These are phyloP conservation scores for Lachnellula hyalina DNA, from an alignment of 2,329 filamentous ascomycete genomes.

Conservation along the genomic window DNA sequence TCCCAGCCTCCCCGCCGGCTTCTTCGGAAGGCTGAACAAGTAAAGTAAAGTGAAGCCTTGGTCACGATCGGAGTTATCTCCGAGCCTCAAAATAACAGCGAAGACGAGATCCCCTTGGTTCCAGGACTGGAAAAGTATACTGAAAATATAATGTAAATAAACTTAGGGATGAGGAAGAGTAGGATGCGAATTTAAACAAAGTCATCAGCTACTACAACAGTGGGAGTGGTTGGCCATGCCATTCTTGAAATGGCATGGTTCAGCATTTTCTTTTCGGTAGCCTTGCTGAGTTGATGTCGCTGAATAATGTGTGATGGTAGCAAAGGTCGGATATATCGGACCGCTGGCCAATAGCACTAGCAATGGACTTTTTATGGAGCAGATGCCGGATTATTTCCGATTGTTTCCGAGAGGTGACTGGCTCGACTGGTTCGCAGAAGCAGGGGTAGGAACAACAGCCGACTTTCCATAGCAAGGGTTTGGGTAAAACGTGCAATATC, in stretches of 20 bases:
- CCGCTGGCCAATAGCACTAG: no score
- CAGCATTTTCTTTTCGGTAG: neutral
- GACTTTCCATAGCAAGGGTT: neutral
- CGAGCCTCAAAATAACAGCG: neutral
- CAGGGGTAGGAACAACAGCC: no score
- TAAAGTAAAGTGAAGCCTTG: neutral
- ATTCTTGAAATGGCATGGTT: slow-evolving; percentile 1
- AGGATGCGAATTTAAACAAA: neutral
- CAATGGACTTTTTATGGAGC: no score
- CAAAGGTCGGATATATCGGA: no score
- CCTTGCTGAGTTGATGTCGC: neutral
- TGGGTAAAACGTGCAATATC: neutral
- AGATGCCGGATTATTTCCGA: no score
- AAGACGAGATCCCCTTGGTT: neutral
- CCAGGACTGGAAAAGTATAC: neutral
- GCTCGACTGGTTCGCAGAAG: no score
- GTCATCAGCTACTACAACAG: neutral
- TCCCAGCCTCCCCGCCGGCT: slow-evolving; percentile 1
- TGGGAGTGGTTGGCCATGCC: neutral
- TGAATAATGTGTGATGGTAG: neutral
- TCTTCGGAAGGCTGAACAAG: slow-evolving; percentile 11
- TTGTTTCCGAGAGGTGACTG: no score
- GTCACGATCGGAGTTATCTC: slow-evolving; percentile 3
- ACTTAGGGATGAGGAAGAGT: neutral
- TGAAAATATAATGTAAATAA: neutral